phyloP scores from a whole-genome alignment of 129 eudicot genomes.

The Flaveria bidentis region DNA sequence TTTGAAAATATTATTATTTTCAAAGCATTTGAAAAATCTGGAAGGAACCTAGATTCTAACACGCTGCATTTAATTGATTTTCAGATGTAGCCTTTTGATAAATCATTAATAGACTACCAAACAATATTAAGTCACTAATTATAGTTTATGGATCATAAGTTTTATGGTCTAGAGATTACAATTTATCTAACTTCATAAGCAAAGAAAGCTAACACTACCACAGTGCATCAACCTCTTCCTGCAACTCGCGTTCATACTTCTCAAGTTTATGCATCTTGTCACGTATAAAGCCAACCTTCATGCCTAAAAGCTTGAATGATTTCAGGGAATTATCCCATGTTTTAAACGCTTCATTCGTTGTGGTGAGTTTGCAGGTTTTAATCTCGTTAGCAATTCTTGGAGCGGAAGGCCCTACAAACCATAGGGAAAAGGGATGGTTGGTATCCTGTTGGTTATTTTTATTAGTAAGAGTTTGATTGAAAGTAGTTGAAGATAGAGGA shows the following conservation, averaged over 20 bases:
- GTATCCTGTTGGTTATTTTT: background rate
- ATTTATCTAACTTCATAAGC: background rate
- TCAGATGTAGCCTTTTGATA: too few species aligned
- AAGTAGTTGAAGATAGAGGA: conserved; percentile 12
- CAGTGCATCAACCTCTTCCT: conserved; percentile 55
- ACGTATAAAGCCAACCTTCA: conserved; percentile 63
- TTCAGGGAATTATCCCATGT: conserved; percentile 63
- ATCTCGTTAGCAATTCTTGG: conserved; percentile 53
- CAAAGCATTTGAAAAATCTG: too few species aligned
- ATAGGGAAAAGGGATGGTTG: background rate
- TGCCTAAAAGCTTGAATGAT: conserved; percentile 63
- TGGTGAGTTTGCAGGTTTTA: conserved; percentile 50
- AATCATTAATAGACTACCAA: too few species aligned
- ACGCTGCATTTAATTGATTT: too few species aligned
- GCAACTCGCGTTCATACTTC: conserved; percentile 47
- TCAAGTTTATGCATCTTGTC: conserved; percentile 50
- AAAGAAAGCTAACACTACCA: conserved; percentile 26
- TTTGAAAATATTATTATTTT: too few species aligned
- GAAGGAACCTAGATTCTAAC: too few species aligned
- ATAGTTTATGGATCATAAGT: too few species aligned
- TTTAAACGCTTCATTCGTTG: conserved; percentile 49
- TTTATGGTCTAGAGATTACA: background rate
- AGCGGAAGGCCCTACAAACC: conserved; percentile 66
- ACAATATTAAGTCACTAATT: too few species aligned
- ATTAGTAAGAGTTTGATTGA: background rate